Evolutionary conservation across 192 early-diverging fungal species (phyloP).

Genomic region (Chytriomyces sp.): DNA sequence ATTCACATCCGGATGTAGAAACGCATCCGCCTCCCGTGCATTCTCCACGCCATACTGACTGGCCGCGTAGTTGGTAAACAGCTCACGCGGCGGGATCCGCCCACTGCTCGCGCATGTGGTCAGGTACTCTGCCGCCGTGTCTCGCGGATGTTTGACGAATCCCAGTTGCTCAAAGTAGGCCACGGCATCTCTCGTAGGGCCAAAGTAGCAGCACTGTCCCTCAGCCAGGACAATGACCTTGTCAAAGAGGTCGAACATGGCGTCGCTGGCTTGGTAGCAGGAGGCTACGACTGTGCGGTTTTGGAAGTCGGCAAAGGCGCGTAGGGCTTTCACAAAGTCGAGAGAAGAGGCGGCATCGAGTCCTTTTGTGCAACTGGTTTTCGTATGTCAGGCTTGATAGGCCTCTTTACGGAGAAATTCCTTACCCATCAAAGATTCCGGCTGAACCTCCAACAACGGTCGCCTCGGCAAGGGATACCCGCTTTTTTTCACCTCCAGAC

Average conservation of each 20-base stretch:
- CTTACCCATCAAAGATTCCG: slow-evolving; percentile 61
- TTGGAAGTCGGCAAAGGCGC: slow-evolving; percentile 71
- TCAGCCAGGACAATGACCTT: slow-evolving; percentile 49
- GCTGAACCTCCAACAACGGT: slow-evolving; percentile 39
- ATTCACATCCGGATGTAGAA: background rate
- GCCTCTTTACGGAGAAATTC: too few relatives aligned
- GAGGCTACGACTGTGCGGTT: slow-evolving; percentile 43
- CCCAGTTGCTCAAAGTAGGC: slow-evolving; percentile 13
- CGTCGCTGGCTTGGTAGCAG: slow-evolving; percentile 70
- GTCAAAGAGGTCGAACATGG: slow-evolving; percentile 68
- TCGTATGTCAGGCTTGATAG: too few relatives aligned
- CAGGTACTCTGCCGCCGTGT: slow-evolving; percentile 19
- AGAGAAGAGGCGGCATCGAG: slow-evolving; percentile 81
- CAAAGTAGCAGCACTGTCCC: slow-evolving; percentile 50
- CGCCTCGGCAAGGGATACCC: slow-evolving; percentile 70
- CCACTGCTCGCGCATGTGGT: slow-evolving; percentile 5
- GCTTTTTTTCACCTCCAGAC: slow-evolving; percentile 86
- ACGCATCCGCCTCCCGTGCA: background rate
- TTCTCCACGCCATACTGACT: slow-evolving; percentile 1
- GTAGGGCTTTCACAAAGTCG: slow-evolving; percentile 74
- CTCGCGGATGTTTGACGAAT: slow-evolving; percentile 16
- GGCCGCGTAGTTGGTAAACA: background rate
- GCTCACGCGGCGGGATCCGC: background rate
- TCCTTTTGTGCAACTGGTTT: slow-evolving; percentile 71
- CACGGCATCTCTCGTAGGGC: slow-evolving; percentile 24